Evolutionary conservation across 495 filamentous ascomycete genomes (phyloP), one percentile per base, ranked within the genome.

Genomic region (Filosporella fistucella): DNA sequence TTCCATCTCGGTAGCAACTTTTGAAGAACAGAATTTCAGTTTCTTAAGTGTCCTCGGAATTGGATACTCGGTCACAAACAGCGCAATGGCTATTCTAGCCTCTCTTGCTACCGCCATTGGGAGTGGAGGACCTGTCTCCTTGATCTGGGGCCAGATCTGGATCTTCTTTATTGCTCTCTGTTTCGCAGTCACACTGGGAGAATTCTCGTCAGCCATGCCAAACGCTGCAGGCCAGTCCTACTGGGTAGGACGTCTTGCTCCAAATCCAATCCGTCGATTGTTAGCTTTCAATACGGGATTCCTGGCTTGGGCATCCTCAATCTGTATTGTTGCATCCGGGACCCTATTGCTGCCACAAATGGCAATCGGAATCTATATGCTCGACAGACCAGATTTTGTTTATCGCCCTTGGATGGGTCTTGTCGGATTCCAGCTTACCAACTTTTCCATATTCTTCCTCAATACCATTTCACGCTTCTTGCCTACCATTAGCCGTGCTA

Each of bases 31-130:
- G 45, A 80, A 82, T 49, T 82, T 79, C 61, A 74, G 68, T 21
- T 66, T 77, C 47, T 68, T 75, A 56, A 75, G 73, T 4, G 65
- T 84, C 14, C 67, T 84, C 4, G 79, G 77, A 22, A 71, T 79
- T 26, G 74, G 76, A 25, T 84, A 82, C 67, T 76, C 72, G 21
- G 69, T 84, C 47, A 80, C 78, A 34, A 82, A 84, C 58, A 80
- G 77, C 6, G 83, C 80, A 80, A 80, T 79, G 55, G 80, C 74
- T 28, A 78, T 84, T 45, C 75, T 72, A 1, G 72, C 74, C 12
- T 76, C 74, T 13, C 56, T 85, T 32, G 66, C 77, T 36, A 80
- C 78, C 2, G 77, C 77, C 32, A 81, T 83, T 63, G 77, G 67
- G 48, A 75, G 69, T 7, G 80, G 80, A n/a, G 79, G 80, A 1